phyloP scores from a whole-genome alignment of 176 grass and related monocot genomes.

The Lolium rigidum region DNA sequence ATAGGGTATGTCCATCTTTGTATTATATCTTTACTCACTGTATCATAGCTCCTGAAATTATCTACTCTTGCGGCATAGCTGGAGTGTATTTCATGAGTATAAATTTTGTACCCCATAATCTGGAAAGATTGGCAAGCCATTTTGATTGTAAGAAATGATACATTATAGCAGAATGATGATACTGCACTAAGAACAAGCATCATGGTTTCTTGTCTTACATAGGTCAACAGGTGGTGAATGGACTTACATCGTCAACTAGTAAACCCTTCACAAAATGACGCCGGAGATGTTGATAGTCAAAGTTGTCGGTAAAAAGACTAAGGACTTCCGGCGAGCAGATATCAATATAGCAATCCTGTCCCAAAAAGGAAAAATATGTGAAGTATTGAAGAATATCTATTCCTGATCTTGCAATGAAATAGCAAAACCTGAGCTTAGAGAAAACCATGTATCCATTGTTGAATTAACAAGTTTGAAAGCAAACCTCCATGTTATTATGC shows the following conservation, averaged over 20 bases:
- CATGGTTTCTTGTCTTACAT: constrained; percentile 6
- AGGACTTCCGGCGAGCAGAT: constrained; percentile 96
- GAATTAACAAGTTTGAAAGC: constrained; percentile 32
- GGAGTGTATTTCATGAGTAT: constrained; percentile 90
- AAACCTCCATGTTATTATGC: constrained; percentile 92
- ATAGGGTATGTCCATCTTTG: constrained; percentile 92
- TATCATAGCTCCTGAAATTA: constrained; percentile 91
- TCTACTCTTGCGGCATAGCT: constrained; percentile 90
- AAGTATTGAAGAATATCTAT: neutral
- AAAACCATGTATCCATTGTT: neutral
- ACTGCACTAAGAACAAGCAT: constrained; percentile 17
- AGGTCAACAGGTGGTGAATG: constrained; percentile 11
- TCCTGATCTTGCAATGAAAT: constrained; percentile 6
- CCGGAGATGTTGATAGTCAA: constrained; percentile 98
- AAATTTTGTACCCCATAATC: constrained; percentile 98
- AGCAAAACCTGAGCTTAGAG: constrained; percentile 8
- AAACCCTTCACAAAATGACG: constrained; percentile 98
- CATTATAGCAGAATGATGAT: constrained; percentile 5
- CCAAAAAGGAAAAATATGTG: neutral
- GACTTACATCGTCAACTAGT: constrained; percentile 87
- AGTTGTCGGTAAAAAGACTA: constrained; percentile 95
- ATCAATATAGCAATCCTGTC: constrained; percentile 97
- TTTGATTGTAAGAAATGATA: constrained; percentile 28
- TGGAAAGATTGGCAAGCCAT: constrained; percentile 51
- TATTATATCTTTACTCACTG: constrained; percentile 94